Conservation (phyloP, 2,329 filamentous ascomycete genomes). For the Penicillium sp. region DNA sequence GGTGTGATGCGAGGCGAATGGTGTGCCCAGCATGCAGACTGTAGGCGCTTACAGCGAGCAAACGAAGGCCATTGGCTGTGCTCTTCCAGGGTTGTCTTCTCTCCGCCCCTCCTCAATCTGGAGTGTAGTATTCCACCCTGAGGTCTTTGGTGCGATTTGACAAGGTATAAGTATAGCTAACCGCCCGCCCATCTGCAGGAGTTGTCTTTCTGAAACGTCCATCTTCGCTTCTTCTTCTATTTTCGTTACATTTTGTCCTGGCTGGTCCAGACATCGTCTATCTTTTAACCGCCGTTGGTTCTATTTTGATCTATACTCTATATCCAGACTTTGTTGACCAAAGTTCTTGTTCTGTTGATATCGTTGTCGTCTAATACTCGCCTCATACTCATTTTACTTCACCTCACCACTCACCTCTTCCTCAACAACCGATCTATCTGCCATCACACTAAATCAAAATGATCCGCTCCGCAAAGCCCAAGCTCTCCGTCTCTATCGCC, state of each 20-base stretch:
- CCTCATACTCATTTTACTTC: conserved; percentile 17
- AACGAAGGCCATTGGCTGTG: not conserved
- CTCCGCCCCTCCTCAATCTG: not conserved
- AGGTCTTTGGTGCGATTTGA: not conserved
- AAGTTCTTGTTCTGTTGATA: conserved; percentile 27
- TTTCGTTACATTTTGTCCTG: conserved; percentile 41
- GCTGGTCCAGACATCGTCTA: conserved; percentile 49
- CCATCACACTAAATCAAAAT: conserved; percentile 26
- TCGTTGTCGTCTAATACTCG: conserved; percentile 1
- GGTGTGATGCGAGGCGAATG: not conserved
- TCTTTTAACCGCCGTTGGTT: conserved; percentile 26
- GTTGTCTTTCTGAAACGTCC: conserved; percentile 30
- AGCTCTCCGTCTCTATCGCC: conserved; percentile 54
- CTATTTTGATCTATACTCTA: conserved; percentile 19
- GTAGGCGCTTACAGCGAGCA: conserved; percentile 6
- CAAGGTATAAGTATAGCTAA: conserved; percentile 40
- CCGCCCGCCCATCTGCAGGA: conserved; percentile 23
- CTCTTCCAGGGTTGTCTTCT: not conserved
- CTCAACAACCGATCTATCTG: conserved; percentile 24
- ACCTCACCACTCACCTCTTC: conserved; percentile 7
- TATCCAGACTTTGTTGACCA: conserved; percentile 42
- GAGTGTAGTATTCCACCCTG: not conserved
- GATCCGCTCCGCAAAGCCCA: conserved; percentile 47
- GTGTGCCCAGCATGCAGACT: not conserved
- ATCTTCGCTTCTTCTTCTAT: conserved; percentile 33